Evolutionary conservation across 495 filamentous ascomycete genomes (phyloP).

Genomic region (Neurospora sublineolata): DNA sequence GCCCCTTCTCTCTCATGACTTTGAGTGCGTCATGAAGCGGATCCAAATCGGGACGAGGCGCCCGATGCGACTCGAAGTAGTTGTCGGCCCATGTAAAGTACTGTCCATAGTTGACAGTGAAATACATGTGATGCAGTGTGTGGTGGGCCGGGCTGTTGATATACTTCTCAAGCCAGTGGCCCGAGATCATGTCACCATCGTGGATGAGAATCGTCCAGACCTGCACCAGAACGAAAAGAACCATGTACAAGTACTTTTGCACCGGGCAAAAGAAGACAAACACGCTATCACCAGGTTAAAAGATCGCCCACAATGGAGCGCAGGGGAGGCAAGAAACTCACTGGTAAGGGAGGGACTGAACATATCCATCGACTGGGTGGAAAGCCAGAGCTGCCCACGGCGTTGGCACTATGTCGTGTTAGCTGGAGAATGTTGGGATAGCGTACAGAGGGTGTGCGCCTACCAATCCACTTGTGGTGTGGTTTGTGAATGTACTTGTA

Average conservation of each 20-base stretch:
- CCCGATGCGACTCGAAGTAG: conserved; percentile 12
- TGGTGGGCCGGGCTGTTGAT: conserved; percentile 17
- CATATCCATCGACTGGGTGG: conserved; percentile 14
- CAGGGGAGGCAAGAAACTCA: background rate
- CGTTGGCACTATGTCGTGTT: conserved; percentile 8
- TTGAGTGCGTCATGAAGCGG: conserved; percentile 10
- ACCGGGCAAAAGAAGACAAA: conserved; percentile 15
- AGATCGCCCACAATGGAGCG: background rate
- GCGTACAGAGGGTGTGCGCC: background rate
- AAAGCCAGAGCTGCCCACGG: conserved; percentile 15
- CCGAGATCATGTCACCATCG: conserved; percentile 16
- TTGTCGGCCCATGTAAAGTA: conserved; percentile 17
- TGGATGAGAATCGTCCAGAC: conserved; percentile 17
- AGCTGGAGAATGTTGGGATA: background rate
- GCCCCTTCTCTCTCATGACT: conserved; percentile 13
- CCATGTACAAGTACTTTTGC: conserved; percentile 14
- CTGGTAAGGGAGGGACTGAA: conserved; percentile 16
- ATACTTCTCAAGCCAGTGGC: conserved; percentile 16
- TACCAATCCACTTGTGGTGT: conserved; percentile 17
- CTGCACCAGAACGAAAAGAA: conserved; percentile 13
- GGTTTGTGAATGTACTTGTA: conserved; percentile 18
- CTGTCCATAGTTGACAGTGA: conserved; percentile 18
- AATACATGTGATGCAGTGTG: conserved; percentile 17
- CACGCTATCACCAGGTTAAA: conserved; percentile 1
- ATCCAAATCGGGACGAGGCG: conserved; percentile 10